phyloP scores from a whole-genome alignment of 73 alveolate genomes.

The Paramecium pentaurelia region DNA sequence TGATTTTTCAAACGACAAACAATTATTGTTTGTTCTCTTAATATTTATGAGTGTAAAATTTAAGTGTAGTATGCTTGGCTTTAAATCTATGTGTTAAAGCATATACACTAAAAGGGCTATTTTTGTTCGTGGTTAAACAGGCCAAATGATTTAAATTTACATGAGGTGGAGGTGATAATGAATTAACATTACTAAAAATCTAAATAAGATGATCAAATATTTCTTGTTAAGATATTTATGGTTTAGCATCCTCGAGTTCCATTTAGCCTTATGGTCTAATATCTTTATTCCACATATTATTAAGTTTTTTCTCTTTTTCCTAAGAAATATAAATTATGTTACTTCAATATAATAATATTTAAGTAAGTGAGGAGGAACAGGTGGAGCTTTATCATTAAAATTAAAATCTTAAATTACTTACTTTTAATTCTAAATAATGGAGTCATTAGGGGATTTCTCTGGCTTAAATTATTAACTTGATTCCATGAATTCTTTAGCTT shows the following conservation, averaged over 20 bases:
- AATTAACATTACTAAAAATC: constrained; percentile 45
- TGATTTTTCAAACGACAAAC: not conserved
- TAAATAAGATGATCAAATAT: constrained; percentile 48
- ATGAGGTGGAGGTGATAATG: constrained; percentile 57
- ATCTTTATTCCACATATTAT: constrained; percentile 33
- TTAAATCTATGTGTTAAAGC: constrained; percentile 57
- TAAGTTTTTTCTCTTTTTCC: constrained; percentile 38
- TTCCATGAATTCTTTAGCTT: constrained; percentile 49
- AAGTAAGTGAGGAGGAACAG: constrained; percentile 58
- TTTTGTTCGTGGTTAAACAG: constrained; percentile 21
- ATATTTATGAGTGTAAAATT: constrained; percentile 60
- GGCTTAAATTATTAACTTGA: constrained; percentile 41
- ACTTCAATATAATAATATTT: constrained; percentile 37
- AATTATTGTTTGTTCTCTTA: constrained; percentile 26
- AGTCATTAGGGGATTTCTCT: constrained; percentile 1
- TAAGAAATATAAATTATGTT: not conserved
- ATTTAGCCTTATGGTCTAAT: constrained; percentile 21
- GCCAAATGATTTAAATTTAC: constrained; percentile 33
- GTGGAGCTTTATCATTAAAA: constrained; percentile 59
- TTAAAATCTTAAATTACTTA: constrained; percentile 24
- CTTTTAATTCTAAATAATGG: not conserved
- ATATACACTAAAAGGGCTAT: constrained; percentile 52
- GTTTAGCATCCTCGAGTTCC: constrained; percentile 52
- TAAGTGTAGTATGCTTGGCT: constrained; percentile 55
- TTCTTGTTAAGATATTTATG: constrained; percentile 24